Base-by-base conservation (phyloP, 2,329 filamentous ascomycete genomes). In the Aureobasidium leucospermi region DNA sequence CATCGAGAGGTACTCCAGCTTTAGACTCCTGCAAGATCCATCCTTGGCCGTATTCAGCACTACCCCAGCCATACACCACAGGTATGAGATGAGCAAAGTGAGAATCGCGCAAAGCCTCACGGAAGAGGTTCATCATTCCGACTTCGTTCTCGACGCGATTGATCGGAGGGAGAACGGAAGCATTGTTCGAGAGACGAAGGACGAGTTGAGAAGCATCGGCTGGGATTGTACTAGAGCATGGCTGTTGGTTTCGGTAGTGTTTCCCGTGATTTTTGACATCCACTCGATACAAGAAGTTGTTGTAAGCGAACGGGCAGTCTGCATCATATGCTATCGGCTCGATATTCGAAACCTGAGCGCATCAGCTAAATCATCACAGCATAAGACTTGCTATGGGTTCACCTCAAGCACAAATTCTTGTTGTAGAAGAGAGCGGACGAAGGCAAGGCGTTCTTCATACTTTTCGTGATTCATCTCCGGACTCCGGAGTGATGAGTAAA, bases 111-210 rank as follows among this genome's bases (percentile, higher is more conserved):
- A 59, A 31, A 23, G 48, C 57, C 4, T 42, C 28, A n/a, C 60
- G 60, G 7, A 48, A 49, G 6, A 62, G 48, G 0, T 5, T 4
- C 29, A 62, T 41, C 16, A 36, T 53, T 6, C 65, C 70, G 4
- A 73, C 69, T 58, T 74, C 69, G 61, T 73, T 73, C 60, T 73
- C 63, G 9, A 73, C 62, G 2, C 68, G 65, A 15, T 61, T 68
- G 31, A 52, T 39, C 16, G 61, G 34, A 38, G 62, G 64, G 15
- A 53, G 31, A 3, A 47, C 56, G 16, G 56, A 53, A 16, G 51
- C 41, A 3, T 42, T 29, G 38, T 62, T 62, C 3, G 60, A 36
- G 6, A 62, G 49, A 23, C 57, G 36, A 4, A 62, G 9, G 48
- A 59, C 29, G 39, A 62, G 42, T 3, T 41, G n/a, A 32, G 41